A percentile compares a stretch with the other conserved stretches of the same genome.
These are phyloP conservation scores for Neurospora sp. DNA, from an alignment of 495 filamentous ascomycete genomes.

Conservation along the genomic window DNA sequence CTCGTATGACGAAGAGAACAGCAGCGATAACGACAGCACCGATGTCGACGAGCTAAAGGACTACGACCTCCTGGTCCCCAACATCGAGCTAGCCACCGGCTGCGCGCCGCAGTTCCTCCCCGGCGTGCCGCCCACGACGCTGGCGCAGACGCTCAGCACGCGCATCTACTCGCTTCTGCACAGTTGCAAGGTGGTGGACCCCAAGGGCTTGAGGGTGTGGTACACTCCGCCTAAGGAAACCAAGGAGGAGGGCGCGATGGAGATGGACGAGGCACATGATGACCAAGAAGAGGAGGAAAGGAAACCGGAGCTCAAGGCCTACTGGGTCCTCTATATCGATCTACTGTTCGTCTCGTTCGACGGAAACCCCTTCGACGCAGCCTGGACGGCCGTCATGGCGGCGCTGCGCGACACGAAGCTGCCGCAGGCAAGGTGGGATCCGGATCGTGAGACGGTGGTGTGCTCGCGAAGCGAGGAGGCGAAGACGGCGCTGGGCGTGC, in stretches of 20 bases:
- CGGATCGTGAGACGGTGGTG: constrained; percentile 64
- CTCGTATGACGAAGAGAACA: constrained; percentile 10
- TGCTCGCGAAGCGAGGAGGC: constrained; percentile 51
- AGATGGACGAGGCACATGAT: constrained; percentile 33
- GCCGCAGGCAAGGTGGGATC: constrained; percentile 79
- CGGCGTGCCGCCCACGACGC: constrained; percentile 63
- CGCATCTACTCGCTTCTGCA: constrained; percentile 67
- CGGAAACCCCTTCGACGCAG: constrained; percentile 81
- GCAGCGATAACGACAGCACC: not conserved
- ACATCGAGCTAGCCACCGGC: constrained; percentile 82
- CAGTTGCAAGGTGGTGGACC: constrained; percentile 49
- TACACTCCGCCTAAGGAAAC: constrained; percentile 42
- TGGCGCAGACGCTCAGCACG: constrained; percentile 76
- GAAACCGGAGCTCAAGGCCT: constrained; percentile 57
- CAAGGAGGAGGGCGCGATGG: constrained; percentile 21
- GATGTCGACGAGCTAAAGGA: constrained; percentile 34
- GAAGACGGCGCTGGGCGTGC: constrained; percentile 38
- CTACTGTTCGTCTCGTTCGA: constrained; percentile 82
- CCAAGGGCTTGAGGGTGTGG: constrained; percentile 58
- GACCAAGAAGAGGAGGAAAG: constrained; percentile 30
- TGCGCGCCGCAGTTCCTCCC: constrained; percentile 79
- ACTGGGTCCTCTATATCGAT: constrained; percentile 92
- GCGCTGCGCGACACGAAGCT: constrained; percentile 71
- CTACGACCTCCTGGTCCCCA: constrained; percentile 76
- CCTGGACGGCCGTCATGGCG: constrained; percentile 73